Conservation (phyloP, 148 eudicot genomes). For the Amaranthus hypochondriacus region DNA sequence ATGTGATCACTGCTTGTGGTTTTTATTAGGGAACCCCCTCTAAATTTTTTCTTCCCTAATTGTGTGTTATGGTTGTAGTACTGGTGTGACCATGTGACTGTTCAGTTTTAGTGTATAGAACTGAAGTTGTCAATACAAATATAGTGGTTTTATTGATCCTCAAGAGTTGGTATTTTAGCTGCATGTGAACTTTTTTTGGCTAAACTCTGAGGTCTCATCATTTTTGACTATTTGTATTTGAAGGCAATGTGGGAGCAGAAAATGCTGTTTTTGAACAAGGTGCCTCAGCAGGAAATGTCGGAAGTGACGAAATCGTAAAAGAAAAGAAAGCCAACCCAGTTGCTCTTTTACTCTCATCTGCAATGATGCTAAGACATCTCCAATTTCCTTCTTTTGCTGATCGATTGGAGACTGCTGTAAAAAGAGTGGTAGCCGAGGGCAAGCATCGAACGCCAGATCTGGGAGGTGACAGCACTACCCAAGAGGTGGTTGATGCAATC, state of each 20-base stretch:
- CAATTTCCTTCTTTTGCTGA: conserved; percentile 79
- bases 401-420: conserved; percentile 62
- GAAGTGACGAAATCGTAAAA: conserved; percentile 49
- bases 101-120: too few relatives aligned
- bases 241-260: conserved; percentile 89
- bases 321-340: conserved; percentile 79
- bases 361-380: conserved; percentile 85
- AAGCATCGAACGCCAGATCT: conserved; percentile 59
- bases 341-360: conserved; percentile 73
- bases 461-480: conserved; percentile 67
- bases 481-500: conserved; percentile 75
- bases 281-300: conserved; percentile 93
- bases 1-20: too few relatives aligned
- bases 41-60: too few relatives aligned
- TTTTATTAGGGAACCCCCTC: too few relatives aligned
- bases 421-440: conserved; percentile 53
- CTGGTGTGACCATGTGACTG: too few relatives aligned
- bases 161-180: too few relatives aligned
- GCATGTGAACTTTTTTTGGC: too few relatives aligned
- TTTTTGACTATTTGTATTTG: neutral
- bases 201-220: neutral
- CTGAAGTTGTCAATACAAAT: too few relatives aligned
- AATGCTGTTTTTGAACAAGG: conserved; percentile 90
- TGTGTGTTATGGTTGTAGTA: too few relatives aligned
- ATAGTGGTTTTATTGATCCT: too few relatives aligned